Percentiles rank a stretch among this genome's conserved stretches.
Conservation (phyloP, 306 rosid species). For the Clitoria ternatea region DNA sequence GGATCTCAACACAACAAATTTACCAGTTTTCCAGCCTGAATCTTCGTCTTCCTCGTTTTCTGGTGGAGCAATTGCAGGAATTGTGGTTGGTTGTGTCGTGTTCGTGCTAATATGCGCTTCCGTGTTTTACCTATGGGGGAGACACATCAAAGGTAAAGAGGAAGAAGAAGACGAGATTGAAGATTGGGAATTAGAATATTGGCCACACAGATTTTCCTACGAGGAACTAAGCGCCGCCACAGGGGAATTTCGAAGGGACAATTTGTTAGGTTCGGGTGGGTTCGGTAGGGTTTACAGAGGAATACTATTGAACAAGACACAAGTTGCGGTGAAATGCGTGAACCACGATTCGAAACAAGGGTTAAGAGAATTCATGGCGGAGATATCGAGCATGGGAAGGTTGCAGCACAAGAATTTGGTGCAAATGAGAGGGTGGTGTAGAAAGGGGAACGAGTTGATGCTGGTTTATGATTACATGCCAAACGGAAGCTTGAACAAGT, state of each 20-base stretch:
- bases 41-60: constrained; percentile 45
- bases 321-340: constrained; percentile 85
- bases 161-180: constrained; percentile 70
- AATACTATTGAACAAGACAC: constrained; percentile 39
- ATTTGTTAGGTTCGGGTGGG: constrained; percentile 73
- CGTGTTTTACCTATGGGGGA: constrained; percentile 45
- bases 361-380: constrained; percentile 89
- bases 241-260: constrained; percentile 38
- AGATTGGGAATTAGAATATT: constrained; percentile 86
- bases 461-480: constrained; percentile 92
- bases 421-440: constrained; percentile 93
- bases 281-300: constrained; percentile 86
- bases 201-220: constrained; percentile 84
- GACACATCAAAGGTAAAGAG: constrained; percentile 29
- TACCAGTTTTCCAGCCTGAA: constrained; percentile 45
- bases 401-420: constrained; percentile 85
- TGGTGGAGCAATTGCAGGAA: constrained; percentile 50
- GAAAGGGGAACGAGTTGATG: constrained; percentile 65
- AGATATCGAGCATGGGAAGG: constrained; percentile 90
- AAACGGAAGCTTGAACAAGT: constrained; percentile 70
- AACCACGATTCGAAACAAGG: constrained; percentile 94
- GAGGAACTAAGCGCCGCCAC: constrained; percentile 70
- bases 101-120: constrained; percentile 27
- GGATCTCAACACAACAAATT: constrained; percentile 55
- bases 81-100: constrained; percentile 37